Percentiles rank a stretch among this genome's conserved stretches.
Evolutionary conservation across 78 protist genomes (phyloP).

Genomic region (Chrysochromulina parva): DNA sequence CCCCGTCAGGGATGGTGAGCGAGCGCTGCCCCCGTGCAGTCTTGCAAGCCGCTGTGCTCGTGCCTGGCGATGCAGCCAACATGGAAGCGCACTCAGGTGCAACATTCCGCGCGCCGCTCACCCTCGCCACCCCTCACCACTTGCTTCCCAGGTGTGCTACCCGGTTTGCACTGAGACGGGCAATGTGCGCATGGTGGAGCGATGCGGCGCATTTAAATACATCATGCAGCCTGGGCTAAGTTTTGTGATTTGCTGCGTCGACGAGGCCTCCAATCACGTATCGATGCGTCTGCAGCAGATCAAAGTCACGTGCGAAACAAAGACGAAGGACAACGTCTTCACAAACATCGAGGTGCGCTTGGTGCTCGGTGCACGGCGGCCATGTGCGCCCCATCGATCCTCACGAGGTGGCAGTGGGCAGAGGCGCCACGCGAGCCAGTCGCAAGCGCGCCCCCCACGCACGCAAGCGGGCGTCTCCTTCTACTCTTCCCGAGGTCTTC

Average conservation of each 20-base stretch:
- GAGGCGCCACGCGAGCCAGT: too few species aligned
- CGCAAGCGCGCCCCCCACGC: background rate
- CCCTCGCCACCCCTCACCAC: too few species aligned
- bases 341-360: background rate
- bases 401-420: background rate
- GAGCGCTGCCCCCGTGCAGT: too few species aligned
- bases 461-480: too few species aligned
- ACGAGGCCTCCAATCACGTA: background rate
- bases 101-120: too few species aligned
- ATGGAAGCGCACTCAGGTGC: too few species aligned
- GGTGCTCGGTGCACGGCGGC: background rate
- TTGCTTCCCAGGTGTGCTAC: too few species aligned
- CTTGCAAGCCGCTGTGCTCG: too few species aligned
- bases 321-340: conserved; percentile 22
- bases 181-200: background rate
- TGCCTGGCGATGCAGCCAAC: too few species aligned
- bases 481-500: too few species aligned
- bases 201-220: background rate
- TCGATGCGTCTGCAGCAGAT: background rate
- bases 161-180: too few species aligned
- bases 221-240: background rate
- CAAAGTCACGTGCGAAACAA: background rate
- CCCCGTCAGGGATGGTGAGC: too few species aligned
- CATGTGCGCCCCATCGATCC: background rate
- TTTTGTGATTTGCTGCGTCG: background rate